phyloP scores from a whole-genome alignment of 768 basidiomycete genomes.

The Trametes cinnabarina region DNA sequence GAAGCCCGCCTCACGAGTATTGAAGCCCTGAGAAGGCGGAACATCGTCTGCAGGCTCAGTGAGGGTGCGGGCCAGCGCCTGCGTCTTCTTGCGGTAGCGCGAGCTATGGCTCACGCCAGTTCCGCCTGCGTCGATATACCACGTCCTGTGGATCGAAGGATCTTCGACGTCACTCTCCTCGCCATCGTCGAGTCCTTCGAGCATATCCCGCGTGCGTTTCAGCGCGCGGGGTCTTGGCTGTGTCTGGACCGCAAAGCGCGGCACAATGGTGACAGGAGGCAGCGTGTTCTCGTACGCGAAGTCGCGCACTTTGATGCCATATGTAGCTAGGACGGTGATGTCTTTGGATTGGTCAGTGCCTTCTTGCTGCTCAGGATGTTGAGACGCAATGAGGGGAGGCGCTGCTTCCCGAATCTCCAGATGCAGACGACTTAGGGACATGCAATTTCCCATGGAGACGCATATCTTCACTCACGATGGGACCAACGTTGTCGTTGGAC shows the following conservation, averaged over 20 bases:
- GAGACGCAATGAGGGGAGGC: not conserved
- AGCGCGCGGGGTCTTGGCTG: constrained; percentile 41
- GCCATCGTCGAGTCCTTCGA: constrained; percentile 28
- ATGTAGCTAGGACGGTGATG: constrained; percentile 26
- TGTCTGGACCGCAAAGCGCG: constrained; percentile 43
- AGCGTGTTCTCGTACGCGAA: constrained; percentile 69
- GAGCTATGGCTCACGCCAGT: constrained; percentile 7
- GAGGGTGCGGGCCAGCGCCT: constrained; percentile 30
- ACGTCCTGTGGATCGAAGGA: constrained; percentile 3
- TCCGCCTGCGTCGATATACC: constrained; percentile 16
- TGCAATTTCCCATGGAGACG: not conserved
- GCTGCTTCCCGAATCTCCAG: not conserved
- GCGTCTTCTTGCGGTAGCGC: constrained; percentile 26
- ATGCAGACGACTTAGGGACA: not conserved
- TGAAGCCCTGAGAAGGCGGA: constrained; percentile 7
- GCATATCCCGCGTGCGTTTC: constrained; percentile 38
- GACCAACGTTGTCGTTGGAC: not conserved
- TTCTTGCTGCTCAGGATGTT: constrained; percentile 1
- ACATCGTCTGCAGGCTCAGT: constrained; percentile 35
- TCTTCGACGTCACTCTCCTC: constrained; percentile 18
- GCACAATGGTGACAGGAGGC: constrained; percentile 56
- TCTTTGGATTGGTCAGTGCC: not conserved
- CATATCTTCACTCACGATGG: constrained; percentile 9
- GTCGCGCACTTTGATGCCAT: constrained; percentile 50
- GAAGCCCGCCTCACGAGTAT: constrained; percentile 11